phyloP scores from a whole-genome alignment of 192 early-diverging fungal genomes.

The Podila epigama region DNA sequence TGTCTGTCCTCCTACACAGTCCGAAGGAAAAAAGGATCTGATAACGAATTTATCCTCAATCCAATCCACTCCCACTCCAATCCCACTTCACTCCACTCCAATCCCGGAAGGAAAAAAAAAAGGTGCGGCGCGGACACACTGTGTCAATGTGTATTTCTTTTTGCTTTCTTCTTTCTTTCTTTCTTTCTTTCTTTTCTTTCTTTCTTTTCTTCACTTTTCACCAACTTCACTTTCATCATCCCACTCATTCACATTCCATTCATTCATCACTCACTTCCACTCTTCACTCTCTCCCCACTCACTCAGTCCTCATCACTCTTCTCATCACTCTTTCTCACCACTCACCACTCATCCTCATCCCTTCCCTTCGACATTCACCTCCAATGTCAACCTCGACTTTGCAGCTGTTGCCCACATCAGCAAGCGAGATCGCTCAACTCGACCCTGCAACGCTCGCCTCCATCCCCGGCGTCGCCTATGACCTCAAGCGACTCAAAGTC shows the following conservation, averaged over 20 bases:
- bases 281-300: background rate
- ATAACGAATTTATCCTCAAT: too few relatives aligned
- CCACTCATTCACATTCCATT: background rate
- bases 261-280: background rate
- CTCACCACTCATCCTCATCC: background rate
- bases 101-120: too few relatives aligned
- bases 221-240: background rate
- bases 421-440: conserved; percentile 34
- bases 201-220: background rate
- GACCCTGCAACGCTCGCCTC: conserved; percentile 41
- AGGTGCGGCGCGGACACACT: background rate
- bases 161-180: background rate
- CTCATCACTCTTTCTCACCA: conserved; percentile 3
- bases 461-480: conserved; percentile 44
- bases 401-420: conserved; percentile 29
- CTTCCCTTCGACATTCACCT: background rate
- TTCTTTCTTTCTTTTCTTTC: conserved; percentile 7
- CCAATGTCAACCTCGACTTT: conserved; percentile 40
- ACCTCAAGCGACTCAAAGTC: conserved; percentile 48
- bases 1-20: background rate
- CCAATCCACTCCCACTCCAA: too few relatives aligned
- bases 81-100: too few relatives aligned
- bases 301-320: conserved; percentile 9
- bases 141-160: background rate
- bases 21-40: conserved; percentile 1